Evolutionary conservation across 352 stramenopile genomes (phyloP).

Genomic region (Globisporangium paddicum): DNA sequence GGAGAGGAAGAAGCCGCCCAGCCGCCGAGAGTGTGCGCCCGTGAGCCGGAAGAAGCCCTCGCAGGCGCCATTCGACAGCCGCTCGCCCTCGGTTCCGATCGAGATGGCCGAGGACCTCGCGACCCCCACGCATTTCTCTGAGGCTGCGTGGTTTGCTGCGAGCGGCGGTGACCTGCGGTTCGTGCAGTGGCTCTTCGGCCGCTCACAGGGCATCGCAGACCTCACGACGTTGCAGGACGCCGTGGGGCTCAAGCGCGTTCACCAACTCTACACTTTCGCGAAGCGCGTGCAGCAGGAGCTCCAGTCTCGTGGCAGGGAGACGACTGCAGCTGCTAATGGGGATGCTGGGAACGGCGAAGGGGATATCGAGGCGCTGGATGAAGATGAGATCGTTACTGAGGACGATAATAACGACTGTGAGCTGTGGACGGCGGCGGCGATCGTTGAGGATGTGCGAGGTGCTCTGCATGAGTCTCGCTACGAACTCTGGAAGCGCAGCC

Average conservation of each 20-base stretch:
- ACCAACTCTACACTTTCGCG: slow-evolving; percentile 39
- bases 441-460: slow-evolving; percentile 27
- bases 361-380: slow-evolving; percentile 2
- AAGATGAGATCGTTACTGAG: slow-evolving; percentile 13
- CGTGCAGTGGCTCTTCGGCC: slow-evolving; percentile 55
- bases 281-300: slow-evolving; percentile 42
- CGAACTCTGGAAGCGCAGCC: slow-evolving; percentile 20
- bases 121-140: slow-evolving; percentile 22
- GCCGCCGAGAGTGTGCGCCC: neutral
- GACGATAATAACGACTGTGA: neutral
- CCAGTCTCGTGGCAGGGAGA: slow-evolving; percentile 11
- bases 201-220: slow-evolving; percentile 42
- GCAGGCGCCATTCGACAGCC: neutral
- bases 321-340: neutral
- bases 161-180: slow-evolving; percentile 39
- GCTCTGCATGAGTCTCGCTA: slow-evolving; percentile 27
- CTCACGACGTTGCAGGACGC: slow-evolving; percentile 22
- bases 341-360: slow-evolving; percentile 10
- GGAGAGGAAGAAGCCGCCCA: neutral
- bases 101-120: slow-evolving; percentile 1
- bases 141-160: slow-evolving; percentile 41
- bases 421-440: slow-evolving; percentile 16
- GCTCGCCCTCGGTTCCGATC: neutral
- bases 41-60: neutral
- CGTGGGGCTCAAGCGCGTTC: slow-evolving; percentile 24